Evolutionary conservation across 1,139 yeast genomes (phyloP).

Genomic region (Kodamaea suecica): DNA sequence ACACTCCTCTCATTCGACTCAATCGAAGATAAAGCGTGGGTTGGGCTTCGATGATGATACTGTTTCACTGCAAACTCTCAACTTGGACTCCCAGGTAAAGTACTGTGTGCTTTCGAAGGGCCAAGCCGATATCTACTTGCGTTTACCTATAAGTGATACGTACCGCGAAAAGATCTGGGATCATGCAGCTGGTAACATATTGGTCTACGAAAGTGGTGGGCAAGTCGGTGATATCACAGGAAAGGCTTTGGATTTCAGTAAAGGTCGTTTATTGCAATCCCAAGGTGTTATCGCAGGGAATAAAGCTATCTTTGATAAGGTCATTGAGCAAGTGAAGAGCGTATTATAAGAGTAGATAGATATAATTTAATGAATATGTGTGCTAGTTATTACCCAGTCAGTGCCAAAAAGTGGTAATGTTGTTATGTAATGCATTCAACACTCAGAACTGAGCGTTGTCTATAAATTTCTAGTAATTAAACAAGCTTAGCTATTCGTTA

Average conservation of each 20-base stretch:
- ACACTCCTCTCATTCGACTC: constrained; percentile 91
- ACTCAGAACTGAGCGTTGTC: too few relatives aligned
- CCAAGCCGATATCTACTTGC: constrained; percentile 84
- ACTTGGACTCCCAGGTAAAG: constrained; percentile 93
- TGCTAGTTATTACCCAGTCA: too few relatives aligned
- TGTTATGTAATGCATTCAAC: too few relatives aligned
- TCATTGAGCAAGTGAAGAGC: constrained; percentile 54
- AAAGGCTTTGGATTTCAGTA: constrained; percentile 70
- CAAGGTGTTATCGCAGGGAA: constrained; percentile 94
- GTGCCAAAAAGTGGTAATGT: too few relatives aligned
- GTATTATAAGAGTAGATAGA: constrained; percentile 1
- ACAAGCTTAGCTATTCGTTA: constrained; percentile 18
- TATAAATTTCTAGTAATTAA: too few relatives aligned
- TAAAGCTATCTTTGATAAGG: constrained; percentile 54
- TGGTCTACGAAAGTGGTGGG: constrained; percentile 90
- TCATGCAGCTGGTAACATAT: constrained; percentile 92
- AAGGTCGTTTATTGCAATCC: constrained; percentile 74
- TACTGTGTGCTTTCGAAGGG: constrained; percentile 91
- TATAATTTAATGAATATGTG: too few relatives aligned
- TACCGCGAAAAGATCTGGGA: constrained; percentile 98
- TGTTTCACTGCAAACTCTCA: constrained; percentile 53
- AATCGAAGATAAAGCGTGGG: constrained; percentile 62
- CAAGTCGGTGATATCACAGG: constrained; percentile 82
- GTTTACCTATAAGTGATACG: constrained; percentile 72
- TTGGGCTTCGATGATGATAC: constrained; percentile 45